These are phyloP conservation scores for Coniochaeta pulveracea DNA, from an alignment of 2,329 filamentous ascomycete species.

Conservation along the genomic window DNA sequence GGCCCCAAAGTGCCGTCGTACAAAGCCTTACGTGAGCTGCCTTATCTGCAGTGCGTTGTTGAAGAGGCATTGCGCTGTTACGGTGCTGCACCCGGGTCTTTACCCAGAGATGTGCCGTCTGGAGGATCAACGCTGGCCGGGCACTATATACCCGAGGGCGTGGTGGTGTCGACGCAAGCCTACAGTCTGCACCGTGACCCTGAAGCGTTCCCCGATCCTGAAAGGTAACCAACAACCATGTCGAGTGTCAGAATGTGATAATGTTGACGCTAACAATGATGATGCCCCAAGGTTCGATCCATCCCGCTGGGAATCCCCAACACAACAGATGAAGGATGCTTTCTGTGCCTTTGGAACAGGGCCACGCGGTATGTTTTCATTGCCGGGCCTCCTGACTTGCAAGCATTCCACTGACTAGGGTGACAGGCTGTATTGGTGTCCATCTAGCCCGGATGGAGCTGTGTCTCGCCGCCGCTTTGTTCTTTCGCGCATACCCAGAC, in stretches of 20 bases:
- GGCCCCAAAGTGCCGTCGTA: slow-evolving; percentile 12
- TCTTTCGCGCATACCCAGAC: neutral
- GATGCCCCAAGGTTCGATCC: slow-evolving; percentile 1
- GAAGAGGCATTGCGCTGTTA: slow-evolving; percentile 21
- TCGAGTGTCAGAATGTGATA: too few species aligned
- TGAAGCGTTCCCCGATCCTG: slow-evolving; percentile 18
- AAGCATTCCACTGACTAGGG: neutral
- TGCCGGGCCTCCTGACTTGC: too few species aligned
- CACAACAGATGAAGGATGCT: slow-evolving; percentile 2
- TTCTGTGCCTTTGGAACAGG: neutral
- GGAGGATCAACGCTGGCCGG: slow-evolving; percentile 16
- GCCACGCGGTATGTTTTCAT: neutral
- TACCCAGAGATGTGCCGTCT: slow-evolving; percentile 16
- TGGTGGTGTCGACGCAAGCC: slow-evolving; percentile 20
- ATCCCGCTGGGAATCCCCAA: neutral
- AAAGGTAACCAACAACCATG: too few species aligned
- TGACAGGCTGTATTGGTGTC: neutral
- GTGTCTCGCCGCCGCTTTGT: neutral
- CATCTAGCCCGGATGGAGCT: neutral
- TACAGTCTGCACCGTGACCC: slow-evolving; percentile 21
- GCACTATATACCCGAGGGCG: slow-evolving; percentile 18
- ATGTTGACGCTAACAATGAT: too few species aligned
- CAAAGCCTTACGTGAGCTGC: slow-evolving; percentile 16
- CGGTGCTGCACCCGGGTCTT: slow-evolving; percentile 15
- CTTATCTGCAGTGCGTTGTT: slow-evolving; percentile 20